phyloP scores from a whole-genome alignment of 2,329 filamentous ascomycete genomes.

The Xylariaceae sp. region DNA sequence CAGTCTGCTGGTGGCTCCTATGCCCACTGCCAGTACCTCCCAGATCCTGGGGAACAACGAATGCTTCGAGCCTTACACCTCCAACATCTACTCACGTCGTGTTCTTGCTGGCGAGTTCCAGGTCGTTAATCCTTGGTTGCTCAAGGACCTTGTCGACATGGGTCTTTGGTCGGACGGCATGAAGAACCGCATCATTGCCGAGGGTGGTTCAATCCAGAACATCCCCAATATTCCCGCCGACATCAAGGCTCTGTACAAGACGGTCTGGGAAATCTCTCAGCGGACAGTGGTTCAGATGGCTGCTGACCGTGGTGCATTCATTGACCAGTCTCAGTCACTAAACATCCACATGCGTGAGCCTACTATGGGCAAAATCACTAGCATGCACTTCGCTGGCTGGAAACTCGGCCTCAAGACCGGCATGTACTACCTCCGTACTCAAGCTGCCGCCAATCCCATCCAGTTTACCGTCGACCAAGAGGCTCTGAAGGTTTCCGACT shows the following conservation, averaged over 20 bases:
- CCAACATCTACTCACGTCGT: constrained; percentile 98
- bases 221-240: constrained; percentile 96
- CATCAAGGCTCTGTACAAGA: constrained; percentile 98
- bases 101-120: constrained; percentile 98
- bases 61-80: constrained; percentile 99
- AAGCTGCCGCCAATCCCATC: constrained; percentile 94
- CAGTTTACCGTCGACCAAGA: constrained; percentile 99
- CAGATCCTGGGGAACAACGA: constrained; percentile 99
- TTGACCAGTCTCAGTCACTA: constrained; percentile 97
- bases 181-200: constrained; percentile 99
- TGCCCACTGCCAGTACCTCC: constrained; percentile 96
- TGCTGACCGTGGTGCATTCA: constrained; percentile 96
- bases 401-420: constrained; percentile 99
- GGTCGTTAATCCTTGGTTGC: constrained; percentile 97
- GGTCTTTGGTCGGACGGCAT: constrained; percentile 99
- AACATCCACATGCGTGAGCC: constrained; percentile 99
- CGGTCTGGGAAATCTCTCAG: constrained; percentile 98
- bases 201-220: constrained; percentile 93
- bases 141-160: constrained; percentile 97
- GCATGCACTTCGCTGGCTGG: constrained; percentile 99
- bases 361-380: constrained; percentile 99
- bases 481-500: constrained; percentile 85
- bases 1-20: constrained; percentile 91
- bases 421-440: constrained; percentile 99
- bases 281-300: constrained; percentile 96